Evolutionary conservation across 2,329 filamentous ascomycete species (phyloP).

Genomic region (Diaporthe eres): DNA sequence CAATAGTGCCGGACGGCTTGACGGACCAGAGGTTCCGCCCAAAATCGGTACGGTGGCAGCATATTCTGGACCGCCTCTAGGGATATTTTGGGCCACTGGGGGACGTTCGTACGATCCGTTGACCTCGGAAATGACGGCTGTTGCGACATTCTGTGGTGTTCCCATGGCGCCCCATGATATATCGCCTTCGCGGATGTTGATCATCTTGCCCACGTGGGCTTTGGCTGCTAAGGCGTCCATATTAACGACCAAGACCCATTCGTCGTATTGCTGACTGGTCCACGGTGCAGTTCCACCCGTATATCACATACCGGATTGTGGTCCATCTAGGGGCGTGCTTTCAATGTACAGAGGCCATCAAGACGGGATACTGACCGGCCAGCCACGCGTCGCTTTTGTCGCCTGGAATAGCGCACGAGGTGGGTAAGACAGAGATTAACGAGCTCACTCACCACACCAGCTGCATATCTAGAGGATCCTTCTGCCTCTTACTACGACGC

Average conservation of each 20-base stretch:
- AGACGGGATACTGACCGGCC: neutral
- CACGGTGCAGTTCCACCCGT: neutral
- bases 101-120: neutral
- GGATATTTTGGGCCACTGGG: neutral
- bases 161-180: neutral
- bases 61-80: neutral
- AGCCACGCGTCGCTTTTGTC: neutral
- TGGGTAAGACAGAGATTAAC: slow-evolving; percentile 37
- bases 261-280: neutral
- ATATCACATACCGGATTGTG: neutral
- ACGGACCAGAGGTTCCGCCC: slow-evolving; percentile 29
- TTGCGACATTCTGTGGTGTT: neutral
- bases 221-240: neutral
- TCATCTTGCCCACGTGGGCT: slow-evolving; percentile 6
- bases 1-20: slow-evolving; percentile 11
- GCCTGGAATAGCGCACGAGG: neutral
- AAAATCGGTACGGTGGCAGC: neutral
- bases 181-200: neutral
- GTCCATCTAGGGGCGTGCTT: neutral
- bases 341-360: neutral
- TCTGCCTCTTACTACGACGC: slow-evolving; percentile 1
- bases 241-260: neutral
- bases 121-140: neutral
- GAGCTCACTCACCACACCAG: slow-evolving; percentile 11
- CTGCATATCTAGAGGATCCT: slow-evolving; percentile 2